Evolutionary conservation across 2,329 filamentous ascomycete species (phyloP).

Genomic region (Trichophyton verrucosum): DNA sequence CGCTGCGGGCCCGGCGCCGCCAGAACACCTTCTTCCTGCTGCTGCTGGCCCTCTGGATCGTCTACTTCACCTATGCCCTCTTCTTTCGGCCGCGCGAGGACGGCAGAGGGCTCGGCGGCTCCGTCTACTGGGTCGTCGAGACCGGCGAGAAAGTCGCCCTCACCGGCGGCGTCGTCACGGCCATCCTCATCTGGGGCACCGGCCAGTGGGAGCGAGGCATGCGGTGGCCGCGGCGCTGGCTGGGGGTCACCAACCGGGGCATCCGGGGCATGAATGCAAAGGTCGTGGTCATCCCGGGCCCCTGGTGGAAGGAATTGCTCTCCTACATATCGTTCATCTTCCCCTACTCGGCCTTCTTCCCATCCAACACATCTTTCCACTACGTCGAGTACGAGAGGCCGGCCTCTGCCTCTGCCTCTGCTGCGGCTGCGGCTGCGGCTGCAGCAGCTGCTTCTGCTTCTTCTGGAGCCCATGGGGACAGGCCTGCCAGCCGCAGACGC

Average conservation of each 20-base stretch:
- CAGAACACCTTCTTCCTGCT: constrained; percentile 89
- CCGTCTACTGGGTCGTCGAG: constrained; percentile 92
- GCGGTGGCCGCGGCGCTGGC: constrained; percentile 85
- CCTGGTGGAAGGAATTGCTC: constrained; percentile 67
- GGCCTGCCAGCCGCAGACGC: background rate
- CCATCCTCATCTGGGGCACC: constrained; percentile 78
- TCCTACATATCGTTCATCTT: constrained; percentile 65
- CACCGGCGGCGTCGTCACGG: constrained; percentile 79
- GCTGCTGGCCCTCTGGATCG: constrained; percentile 66
- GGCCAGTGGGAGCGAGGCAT: constrained; percentile 95
- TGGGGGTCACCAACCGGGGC: constrained; percentile 77
- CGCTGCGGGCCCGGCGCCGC: constrained; percentile 71
- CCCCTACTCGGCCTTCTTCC: constrained; percentile 55
- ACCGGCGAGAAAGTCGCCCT: constrained; percentile 82
- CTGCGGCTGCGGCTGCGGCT: background rate
- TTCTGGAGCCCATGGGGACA: background rate
- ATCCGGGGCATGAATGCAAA: constrained; percentile 91
- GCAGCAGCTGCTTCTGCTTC: too few relatives aligned
- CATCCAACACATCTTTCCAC: constrained; percentile 57
- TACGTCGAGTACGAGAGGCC: constrained; percentile 47
- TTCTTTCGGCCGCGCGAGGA: constrained; percentile 96
- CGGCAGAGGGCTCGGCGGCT: constrained; percentile 78
- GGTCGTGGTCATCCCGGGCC: constrained; percentile 72
- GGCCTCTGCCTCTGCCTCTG: constrained; percentile 6
- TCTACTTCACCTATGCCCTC: constrained; percentile 75